Base-by-base conservation (phyloP, 805 yeast genomes). In the Suhomyces sp. region DNA sequence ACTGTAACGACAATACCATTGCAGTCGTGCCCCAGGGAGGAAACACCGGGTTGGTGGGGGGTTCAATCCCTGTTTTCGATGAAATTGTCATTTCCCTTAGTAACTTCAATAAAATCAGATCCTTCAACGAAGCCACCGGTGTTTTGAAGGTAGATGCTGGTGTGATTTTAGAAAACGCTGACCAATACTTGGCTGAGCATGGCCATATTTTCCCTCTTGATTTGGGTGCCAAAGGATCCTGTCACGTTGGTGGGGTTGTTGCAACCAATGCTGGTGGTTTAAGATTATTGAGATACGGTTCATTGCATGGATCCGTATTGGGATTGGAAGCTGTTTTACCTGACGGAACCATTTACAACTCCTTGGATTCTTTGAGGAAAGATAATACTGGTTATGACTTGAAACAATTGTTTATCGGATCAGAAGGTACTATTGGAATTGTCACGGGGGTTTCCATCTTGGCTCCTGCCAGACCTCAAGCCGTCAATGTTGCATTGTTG, bases 11-110 rank as follows among this genome's bases (percentile, higher is more conserved):
- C 19, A 62, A 79, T 31, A 76, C 73, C 41, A 61, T 90, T 19
- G 96, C 97, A 0, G 79, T 90, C 31, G 95, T 88, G 7, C 97
- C 98, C 11, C 97, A 91, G 64, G 96, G 97, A 55, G 98, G 98
- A 48, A 90, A 91, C 63, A 91, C 97, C 1, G 96, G 96, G 18
- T 72, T 90, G 29, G 98, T 90, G 26, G 98, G 97, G 45, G 98
- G 97, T 4, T 83, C 95, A 4, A 77, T 81, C 13, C 96, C 97
- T 0, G 81, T 90, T 1, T 90, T 88, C 60, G 98, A 90, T 60
- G 98, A 90, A 63, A 77, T 90, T 32, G 75, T 90, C 16, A 48
- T 90, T 16, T 82, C 88, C 3, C 64, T 88, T 31, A 63, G 83
- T 22, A 75, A 73, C 50, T 50, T 91, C 69, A 87, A 87, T 70